Base-by-base conservation (phyloP, 2,329 filamentous ascomycete species). In the Paecilomyces dactylethromorphus region DNA sequence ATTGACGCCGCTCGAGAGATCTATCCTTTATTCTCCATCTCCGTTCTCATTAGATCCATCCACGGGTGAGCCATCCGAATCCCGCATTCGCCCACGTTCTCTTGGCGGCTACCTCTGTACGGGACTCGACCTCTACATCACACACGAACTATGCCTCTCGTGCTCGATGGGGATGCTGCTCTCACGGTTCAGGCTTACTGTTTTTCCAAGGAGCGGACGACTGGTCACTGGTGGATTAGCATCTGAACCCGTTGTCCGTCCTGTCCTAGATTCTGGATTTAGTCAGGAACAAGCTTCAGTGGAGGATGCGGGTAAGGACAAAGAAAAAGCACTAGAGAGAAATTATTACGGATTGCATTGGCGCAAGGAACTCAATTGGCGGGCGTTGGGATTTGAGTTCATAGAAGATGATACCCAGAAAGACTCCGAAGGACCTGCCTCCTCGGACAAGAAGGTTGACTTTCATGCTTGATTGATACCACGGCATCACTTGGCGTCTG, bases 101-200 rank as follows among this genome's bases (percentile, higher is more conserved):
- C 66, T 88, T 32, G 90, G 91, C 65, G 93, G 93, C 56, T 99
- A 99, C 72, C 85, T 99, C 21, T 97, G 93, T 76, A 91, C 96
- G 65, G 90, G 91, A 57, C 83, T 99, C 31, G 93, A 97, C 74
- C 84, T 99, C 58, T 97, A 97, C 76, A 81, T 95, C 61, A 96
- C 92, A 1, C 92, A 97, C 70, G 94, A 99, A 76, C 94, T 94
- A 4, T 99, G 94, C 71, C 84, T 96, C 60, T 95, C 96, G 84
- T 99, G 94, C 76, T 91, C 90, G 35, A 97, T 97, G 94, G 94
- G 91, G 1, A 89, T 97, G 66, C 81, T 97, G 22, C 92, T 97
- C 71, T 97, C 93, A 8, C 86, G 94, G 55, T 96, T 99, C 82
- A 87, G 90, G 52, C 87, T 89, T 56, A 89, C 92, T 56, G 83